Percentiles rank a stretch among this genome's conserved stretches.
These are phyloP conservation scores for Dendrobium huoshanense DNA, from an alignment of 106 monocot genomes.

Conservation along the genomic window DNA sequence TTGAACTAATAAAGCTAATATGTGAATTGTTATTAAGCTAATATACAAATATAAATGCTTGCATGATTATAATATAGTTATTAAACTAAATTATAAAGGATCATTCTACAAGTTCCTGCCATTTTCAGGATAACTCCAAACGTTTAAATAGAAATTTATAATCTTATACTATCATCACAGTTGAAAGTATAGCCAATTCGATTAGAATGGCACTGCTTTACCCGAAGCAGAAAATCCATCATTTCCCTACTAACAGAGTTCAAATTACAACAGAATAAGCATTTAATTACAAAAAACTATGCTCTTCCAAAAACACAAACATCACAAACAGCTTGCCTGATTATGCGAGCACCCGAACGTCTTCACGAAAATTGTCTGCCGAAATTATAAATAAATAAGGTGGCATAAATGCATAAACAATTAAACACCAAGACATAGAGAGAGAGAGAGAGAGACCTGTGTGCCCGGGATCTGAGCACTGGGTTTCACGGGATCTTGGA, in stretches of 20 bases:
- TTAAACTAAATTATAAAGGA: too few relatives aligned
- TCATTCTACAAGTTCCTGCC: not conserved
- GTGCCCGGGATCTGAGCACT: constrained; percentile 70
- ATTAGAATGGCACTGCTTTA: not conserved
- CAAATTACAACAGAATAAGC: not conserved
- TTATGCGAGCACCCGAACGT: constrained; percentile 99
- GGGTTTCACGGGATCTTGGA: constrained; percentile 11
- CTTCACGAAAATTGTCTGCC: constrained; percentile 88
- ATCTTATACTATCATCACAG: too few relatives aligned
- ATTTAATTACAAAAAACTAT: not conserved
- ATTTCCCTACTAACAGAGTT: not conserved
- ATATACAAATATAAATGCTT: too few relatives aligned
- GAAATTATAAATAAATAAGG: constrained; percentile 3
- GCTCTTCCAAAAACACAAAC: not conserved
- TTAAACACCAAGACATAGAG: not conserved
- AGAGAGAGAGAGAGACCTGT: too few relatives aligned
- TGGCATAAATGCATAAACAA: not conserved
- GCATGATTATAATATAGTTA: too few relatives aligned
- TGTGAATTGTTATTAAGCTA: not conserved
- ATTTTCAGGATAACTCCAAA: not conserved
- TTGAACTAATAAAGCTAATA: too few relatives aligned
- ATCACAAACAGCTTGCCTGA: constrained; percentile 45
- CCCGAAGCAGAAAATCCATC: not conserved
- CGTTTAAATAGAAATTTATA: not conserved
- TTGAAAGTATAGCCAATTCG: too few relatives aligned